Percentiles rank a stretch among this genome's conserved stretches.
phyloP scores from a whole-genome alignment of 163 green algal species.

The Scenedesmus sp. region DNA sequence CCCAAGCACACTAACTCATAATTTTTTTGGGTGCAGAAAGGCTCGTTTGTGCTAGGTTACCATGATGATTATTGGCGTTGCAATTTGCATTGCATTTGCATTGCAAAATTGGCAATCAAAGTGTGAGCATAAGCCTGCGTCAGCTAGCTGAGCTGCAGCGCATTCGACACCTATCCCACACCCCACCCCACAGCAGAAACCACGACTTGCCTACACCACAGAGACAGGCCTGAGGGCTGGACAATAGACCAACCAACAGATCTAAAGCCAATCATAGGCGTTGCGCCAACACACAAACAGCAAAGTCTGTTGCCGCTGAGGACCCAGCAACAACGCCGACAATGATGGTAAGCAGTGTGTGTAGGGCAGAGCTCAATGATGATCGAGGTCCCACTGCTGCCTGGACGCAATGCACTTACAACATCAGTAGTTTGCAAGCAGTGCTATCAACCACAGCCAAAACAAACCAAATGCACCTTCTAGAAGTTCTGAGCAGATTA shows the following conservation, averaged over 20 bases:
- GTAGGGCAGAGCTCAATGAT: neutral
- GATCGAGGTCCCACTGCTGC: neutral
- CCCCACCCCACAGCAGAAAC: neutral
- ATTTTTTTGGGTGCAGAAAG: too few species aligned
- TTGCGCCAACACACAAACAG: neutral
- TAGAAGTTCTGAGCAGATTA: too few species aligned
- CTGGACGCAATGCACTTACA: neutral
- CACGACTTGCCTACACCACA: neutral
- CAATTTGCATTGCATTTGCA: too few species aligned
- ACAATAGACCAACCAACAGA: neutral
- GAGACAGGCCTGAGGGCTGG: neutral
- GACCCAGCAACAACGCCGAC: neutral
- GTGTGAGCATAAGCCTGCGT: neutral
- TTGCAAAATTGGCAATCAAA: neutral
- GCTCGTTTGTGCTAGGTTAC: too few species aligned
- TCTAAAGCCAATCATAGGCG: neutral
- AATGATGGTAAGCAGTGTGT: neutral
- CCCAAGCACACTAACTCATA: neutral
- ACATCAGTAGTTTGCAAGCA: neutral
- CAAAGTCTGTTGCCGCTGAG: neutral
- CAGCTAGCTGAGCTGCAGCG: too few species aligned
- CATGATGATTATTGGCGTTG: too few species aligned
- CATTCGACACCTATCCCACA: neutral
- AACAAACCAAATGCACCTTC: neutral
- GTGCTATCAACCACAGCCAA: neutral